phyloP scores from a whole-genome alignment of 176 grass and related monocot species.

The Oryza punctata region DNA sequence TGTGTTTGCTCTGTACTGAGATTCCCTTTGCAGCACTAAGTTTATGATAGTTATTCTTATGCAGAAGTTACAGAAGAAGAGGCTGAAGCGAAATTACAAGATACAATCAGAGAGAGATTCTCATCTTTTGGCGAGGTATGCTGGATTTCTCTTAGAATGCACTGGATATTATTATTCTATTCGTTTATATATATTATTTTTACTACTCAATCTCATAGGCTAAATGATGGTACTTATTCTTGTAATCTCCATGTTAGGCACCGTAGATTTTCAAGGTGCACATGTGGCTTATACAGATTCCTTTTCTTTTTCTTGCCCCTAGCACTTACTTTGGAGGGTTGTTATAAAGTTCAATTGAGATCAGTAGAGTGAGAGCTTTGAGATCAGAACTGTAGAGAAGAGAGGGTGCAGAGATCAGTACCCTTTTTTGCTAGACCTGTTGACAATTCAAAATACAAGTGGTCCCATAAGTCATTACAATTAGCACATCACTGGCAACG shows the following conservation, averaged over 20 bases:
- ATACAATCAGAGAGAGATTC: conserved; percentile 91
- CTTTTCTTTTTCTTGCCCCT: conserved; percentile 1
- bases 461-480: conserved; percentile 18
- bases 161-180: conserved; percentile 20
- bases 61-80: conserved; percentile 93
- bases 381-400: neutral
- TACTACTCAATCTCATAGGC: conserved; percentile 1
- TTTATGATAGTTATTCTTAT: conserved; percentile 31
- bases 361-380: conserved; percentile 8
- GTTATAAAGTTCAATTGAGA: neutral
- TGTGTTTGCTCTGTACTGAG: neutral
- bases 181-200: conserved; percentile 18
- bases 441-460: neutral
- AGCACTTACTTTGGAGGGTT: neutral
- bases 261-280: neutral
- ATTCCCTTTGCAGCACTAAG: neutral
- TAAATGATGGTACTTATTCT: neutral
- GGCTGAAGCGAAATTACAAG: conserved; percentile 93
- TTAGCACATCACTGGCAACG: neutral
- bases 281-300: neutral
- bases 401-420: neutral
- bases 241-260: neutral
- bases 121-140: conserved; percentile 86
- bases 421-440: neutral
- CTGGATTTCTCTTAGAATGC: conserved; percentile 23